Evolutionary conservation across 306 rosid species (phyloP).

Genomic region (Prunus mume): DNA sequence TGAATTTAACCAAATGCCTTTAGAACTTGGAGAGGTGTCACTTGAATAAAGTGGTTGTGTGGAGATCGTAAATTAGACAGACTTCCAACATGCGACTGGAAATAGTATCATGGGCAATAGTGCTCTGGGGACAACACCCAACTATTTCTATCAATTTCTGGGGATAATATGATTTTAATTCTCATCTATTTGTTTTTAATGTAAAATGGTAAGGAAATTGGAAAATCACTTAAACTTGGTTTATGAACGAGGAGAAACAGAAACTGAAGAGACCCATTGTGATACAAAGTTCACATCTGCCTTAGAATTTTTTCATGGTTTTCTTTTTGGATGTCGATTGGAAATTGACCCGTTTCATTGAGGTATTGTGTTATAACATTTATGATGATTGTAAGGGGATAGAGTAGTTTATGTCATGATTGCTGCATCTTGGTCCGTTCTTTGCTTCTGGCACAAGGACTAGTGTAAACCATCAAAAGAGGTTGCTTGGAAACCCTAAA

Average conservation of each 20-base stretch:
- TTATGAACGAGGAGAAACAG: background rate
- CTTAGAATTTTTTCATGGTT: background rate
- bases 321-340: background rate
- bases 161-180: background rate
- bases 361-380: background rate
- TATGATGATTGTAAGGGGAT: background rate
- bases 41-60: background rate
- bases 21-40: background rate
- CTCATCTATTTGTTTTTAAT: background rate
- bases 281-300: background rate
- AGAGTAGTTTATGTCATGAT: background rate
- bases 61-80: background rate
- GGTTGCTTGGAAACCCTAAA: too few species aligned
- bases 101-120: background rate
- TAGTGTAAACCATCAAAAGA: background rate
- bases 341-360: background rate
- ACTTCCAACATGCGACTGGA: background rate
- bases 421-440: background rate
- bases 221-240: background rate
- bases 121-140: background rate
- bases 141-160: background rate
- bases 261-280: background rate
- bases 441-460: background rate
- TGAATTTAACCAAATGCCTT: background rate
- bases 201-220: background rate